These are phyloP conservation scores for Rubroboletus pulcherrimus DNA, from an alignment of 768 basidiomycete species.

Conservation along the genomic window DNA sequence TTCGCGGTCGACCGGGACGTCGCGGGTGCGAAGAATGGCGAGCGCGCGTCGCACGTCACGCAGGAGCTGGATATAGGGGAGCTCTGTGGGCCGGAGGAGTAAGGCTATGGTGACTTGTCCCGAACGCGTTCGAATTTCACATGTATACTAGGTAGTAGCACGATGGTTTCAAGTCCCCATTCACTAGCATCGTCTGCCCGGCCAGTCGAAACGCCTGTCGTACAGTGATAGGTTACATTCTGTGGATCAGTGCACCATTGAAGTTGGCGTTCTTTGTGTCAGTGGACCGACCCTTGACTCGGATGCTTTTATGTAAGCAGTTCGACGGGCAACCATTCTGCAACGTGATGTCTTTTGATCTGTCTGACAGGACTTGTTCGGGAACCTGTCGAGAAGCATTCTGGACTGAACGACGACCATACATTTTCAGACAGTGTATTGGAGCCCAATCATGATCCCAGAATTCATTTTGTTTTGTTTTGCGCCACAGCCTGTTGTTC, in stretches of 20 bases:
- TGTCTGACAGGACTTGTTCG: too few species aligned
- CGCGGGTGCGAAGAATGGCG: slow-evolving; percentile 16
- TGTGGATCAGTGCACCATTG: too few species aligned
- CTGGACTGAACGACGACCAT: too few species aligned
- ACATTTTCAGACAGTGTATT: too few species aligned
- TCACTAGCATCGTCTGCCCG: background rate
- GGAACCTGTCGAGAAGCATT: too few species aligned
- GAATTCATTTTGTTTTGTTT: too few species aligned
- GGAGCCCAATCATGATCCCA: too few species aligned
- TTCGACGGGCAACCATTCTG: background rate
- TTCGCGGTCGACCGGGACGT: slow-evolving; percentile 59
- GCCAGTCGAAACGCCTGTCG: too few species aligned
- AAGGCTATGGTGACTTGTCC: background rate
- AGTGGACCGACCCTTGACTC: too few species aligned
- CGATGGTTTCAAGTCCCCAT: background rate
- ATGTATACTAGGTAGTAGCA: background rate
- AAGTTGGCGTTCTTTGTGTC: too few species aligned
- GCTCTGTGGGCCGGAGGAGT: slow-evolving; percentile 48
- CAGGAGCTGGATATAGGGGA: slow-evolving; percentile 43
- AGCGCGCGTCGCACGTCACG: slow-evolving; percentile 15
- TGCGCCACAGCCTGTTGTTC: background rate
- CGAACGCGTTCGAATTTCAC: background rate
- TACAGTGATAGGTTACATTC: too few species aligned
- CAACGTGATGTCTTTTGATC: background rate
- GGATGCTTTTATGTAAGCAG: too few species aligned